Base-by-base conservation (phyloP, 1,139 yeast genomes). In the Candida sp. region DNA sequence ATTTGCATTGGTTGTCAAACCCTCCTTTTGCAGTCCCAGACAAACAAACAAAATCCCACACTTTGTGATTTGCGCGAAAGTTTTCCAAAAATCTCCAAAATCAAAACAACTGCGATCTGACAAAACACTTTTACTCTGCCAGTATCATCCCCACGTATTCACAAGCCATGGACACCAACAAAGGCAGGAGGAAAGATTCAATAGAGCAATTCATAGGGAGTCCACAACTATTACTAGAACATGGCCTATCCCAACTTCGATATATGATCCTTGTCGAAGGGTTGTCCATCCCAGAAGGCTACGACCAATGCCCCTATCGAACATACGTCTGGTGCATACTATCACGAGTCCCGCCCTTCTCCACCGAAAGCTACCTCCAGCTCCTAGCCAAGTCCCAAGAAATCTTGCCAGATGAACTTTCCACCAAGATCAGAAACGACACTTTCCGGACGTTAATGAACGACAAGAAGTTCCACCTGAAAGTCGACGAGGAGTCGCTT, bases 391-490 rank as follows among this genome's bases (percentile, higher is more conserved):
- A 73, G 35, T 91, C 92, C 0, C 84, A 89, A 3, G 77, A 83
- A 4, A 66, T 73, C 0, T 60, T 77, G 26, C 54, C 67, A 12
- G 63, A 66, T 4, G 78, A 72, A 28, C 76, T 85, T 3, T 84
- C 85, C 54, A 78, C 81, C 47, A 92, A 92, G 68, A 92, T 92
- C 56, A 80, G 86, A 54, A 90, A 92, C 66, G 98, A 92, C 63
- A 90, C 97, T 1, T 91, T 91, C 61, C 72, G 98, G 49, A 92
- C 98, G 0, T 77, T 92, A 57, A 88, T 89, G 69, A 86, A 91
- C 46, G 97, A 92, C 65, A 72, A 76, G 41, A 67, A 69, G 38
- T 92, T 92, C 69, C 86, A 84, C 57, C 72, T 72, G 52, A 81
- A 81, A 54, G 97, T 92, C 1, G 69, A 83, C 37, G 96, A 91